Evolutionary conservation across 345 rosid species (phyloP).

Genomic region (Capsella bursapastoris): DNA sequence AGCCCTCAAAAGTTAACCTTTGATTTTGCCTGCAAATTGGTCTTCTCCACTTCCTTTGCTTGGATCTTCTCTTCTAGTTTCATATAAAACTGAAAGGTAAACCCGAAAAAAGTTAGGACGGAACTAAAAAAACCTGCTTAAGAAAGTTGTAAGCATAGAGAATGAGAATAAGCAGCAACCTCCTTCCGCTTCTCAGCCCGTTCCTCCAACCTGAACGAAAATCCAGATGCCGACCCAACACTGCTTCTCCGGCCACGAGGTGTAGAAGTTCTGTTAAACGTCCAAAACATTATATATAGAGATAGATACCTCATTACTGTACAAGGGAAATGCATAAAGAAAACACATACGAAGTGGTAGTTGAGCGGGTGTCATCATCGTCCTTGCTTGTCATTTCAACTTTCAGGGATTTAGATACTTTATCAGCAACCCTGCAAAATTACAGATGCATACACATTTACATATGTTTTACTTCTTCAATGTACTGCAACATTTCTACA

Average conservation of each 20-base stretch:
- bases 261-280: conserved; percentile 60
- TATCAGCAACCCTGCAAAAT: conserved; percentile 59
- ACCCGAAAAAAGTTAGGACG: conserved; percentile 4
- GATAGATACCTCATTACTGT: background rate
- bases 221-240: conserved; percentile 73
- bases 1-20: conserved; percentile 53
- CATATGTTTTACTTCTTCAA: background rate
- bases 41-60: conserved; percentile 85
- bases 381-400: conserved; percentile 57
- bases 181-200: conserved; percentile 95
- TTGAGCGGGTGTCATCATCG: conserved; percentile 82
- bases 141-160: background rate
- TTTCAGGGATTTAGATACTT: conserved; percentile 51
- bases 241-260: conserved; percentile 60
- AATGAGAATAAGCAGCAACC: conserved; percentile 49
- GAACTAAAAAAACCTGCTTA: conserved; percentile 1
- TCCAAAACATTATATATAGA: conserved; percentile 22
- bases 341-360: conserved; percentile 69
- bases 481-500: conserved; percentile 1
- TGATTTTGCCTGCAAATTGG: conserved; percentile 82
- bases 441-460: conserved; percentile 9
- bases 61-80: conserved; percentile 96
- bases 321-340: conserved; percentile 23
- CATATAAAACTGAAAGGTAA: conserved; percentile 66
- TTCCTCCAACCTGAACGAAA: conserved; percentile 88